Evolutionary conservation across 331 rosid genomes (phyloP).

Genomic region (Erythrophleum ivorense): DNA sequence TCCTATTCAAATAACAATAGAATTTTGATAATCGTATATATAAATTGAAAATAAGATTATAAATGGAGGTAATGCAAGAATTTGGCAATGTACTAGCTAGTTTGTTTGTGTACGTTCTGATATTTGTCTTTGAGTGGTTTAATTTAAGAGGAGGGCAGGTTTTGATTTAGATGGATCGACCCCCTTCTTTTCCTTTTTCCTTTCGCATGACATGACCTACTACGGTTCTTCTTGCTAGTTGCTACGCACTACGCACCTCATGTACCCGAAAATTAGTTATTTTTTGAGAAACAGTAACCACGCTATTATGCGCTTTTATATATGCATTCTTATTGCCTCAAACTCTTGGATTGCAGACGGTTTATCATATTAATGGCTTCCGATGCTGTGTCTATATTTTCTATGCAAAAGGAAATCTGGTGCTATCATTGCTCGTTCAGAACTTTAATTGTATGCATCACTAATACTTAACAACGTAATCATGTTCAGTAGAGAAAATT

Average conservation of each 20-base stretch:
- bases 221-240: constrained; percentile 8
- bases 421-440: neutral
- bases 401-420: neutral
- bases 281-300: neutral
- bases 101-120: neutral
- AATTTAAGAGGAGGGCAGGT: neutral
- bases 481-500: neutral
- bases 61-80: neutral
- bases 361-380: neutral
- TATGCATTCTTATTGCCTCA: neutral
- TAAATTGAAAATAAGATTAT: neutral
- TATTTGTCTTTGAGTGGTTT: neutral
- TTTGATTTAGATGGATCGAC: constrained; percentile 24
- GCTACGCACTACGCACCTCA: constrained; percentile 20
- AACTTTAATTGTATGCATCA: neutral
- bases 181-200: neutral
- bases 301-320: neutral
- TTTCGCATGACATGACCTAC: neutral
- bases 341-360: neutral
- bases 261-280: neutral
- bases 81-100: neutral
- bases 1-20: neutral
- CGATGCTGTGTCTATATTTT: neutral
- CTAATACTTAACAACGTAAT: neutral
- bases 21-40: neutral